Evolutionary conservation across 1,139 yeast species (phyloP), one percentile per base, ranked within the genome.

Genomic region (Pneumocystis canis): DNA sequence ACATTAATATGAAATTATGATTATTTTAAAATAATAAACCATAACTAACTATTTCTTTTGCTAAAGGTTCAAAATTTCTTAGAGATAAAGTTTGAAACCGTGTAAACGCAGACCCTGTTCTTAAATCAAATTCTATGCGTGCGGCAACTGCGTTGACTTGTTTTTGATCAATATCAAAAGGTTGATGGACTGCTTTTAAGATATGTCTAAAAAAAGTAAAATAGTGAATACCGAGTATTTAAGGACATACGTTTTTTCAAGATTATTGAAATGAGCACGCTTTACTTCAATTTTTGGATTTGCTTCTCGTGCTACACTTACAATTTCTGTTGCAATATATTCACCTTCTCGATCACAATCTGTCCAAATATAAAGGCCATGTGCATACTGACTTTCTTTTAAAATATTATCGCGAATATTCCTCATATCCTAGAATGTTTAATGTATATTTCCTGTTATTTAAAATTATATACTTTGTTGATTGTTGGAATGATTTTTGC

Each of bases 281-380:
- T 81, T 82, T 1, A 84, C 71, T 2, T 72, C 75, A 39, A 88
- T 70, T 0, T 74, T 68, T 0, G 75, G 70, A 71, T 88, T 89
- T 0, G 79, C 79, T 67, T 76, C 76, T 60, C 74, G 72, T 0
- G 96, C 97, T 3, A 85, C 85, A 64, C 82, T 79, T 60, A 81
- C 78, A 31, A 94, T 82, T 71, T 92, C 97, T 77, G 81, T 83
- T 0, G 98, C 99, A 65, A 94, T 94, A 71, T 85, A 86, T 73
- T 94, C 99, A 1, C 99, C 99, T 71, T 94, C 99, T 58, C 98
- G 78, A 77, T 94, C 99, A 74, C 97, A 92, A 78, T 94, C 99
- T 1, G 98, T 94, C 98, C 98, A 94, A 9, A 94, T 89, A 86
- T 88, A 87, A 66, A 94, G 75, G 60, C 77, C 76, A 61, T 82